Conservation (phyloP, 345 rosid species). For the Moricandia arvensis region DNA sequence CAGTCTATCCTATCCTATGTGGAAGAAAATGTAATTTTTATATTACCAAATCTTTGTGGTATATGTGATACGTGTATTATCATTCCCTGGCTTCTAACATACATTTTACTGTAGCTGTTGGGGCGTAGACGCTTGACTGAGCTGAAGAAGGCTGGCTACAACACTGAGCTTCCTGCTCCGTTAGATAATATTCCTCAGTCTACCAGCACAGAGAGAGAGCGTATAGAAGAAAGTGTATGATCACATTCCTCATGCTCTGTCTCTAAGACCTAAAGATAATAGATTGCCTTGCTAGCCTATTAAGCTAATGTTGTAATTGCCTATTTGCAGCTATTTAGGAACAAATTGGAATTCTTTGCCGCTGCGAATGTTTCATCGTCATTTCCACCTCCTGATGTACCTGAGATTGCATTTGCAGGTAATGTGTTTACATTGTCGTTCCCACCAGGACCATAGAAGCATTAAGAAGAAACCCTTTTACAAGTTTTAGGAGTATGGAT, state of each 20-base stretch:
- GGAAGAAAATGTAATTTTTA: slow-evolving; percentile 90
- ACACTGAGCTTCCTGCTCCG: slow-evolving; percentile 75
- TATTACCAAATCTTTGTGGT: slow-evolving; percentile 19
- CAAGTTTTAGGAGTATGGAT: slow-evolving; percentile 13
- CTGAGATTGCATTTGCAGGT: slow-evolving; percentile 98
- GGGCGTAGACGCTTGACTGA: slow-evolving; percentile 86
- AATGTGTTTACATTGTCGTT: slow-evolving; percentile 13
- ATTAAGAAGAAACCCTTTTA: neutral
- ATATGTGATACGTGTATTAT: slow-evolving; percentile 11
- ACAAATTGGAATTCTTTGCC: slow-evolving; percentile 74
- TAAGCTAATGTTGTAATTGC: slow-evolving; percentile 11
- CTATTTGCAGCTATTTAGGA: slow-evolving; percentile 75
- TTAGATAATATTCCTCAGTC: slow-evolving; percentile 75
- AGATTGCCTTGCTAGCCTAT: neutral
- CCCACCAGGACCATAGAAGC: neutral
- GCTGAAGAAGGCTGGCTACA: slow-evolving; percentile 82
- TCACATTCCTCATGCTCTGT: slow-evolving; percentile 5
- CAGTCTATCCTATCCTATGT: slow-evolving; percentile 83
- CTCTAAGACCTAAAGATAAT: neutral
- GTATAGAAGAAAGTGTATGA: slow-evolving; percentile 85
- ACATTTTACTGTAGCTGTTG: slow-evolving; percentile 53
- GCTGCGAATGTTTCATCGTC: slow-evolving; percentile 92
- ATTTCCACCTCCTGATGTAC: slow-evolving; percentile 74
- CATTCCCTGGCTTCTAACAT: slow-evolving; percentile 18
- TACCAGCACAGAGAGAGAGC: slow-evolving; percentile 75